Evolutionary conservation across 2,329 filamentous ascomycete species (phyloP), one percentile per base, ranked within the genome.

Genomic region (Ophiocordyceps camponoti-saundersi): DNA sequence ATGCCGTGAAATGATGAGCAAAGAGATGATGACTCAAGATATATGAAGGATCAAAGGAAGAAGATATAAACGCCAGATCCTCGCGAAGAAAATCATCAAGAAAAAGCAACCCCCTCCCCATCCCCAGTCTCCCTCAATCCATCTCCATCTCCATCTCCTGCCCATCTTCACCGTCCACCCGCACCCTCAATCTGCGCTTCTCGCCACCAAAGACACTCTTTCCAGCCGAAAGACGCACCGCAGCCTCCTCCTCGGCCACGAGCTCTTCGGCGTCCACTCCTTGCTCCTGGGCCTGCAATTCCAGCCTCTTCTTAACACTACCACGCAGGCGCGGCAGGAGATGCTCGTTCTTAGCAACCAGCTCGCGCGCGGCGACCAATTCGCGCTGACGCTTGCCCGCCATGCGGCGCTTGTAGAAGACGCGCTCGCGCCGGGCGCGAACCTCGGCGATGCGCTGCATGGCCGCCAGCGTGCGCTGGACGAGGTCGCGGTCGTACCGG

Each of bases 321-420:
- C 73, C 77, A 56, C 77, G 70, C 63, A 83, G 70, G 61, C 76
- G 76, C 56, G 86, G 87, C 57, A 98, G 77, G 64, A 98, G 74
- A 68, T 98, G 92, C 71, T 88, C 80, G 67, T 95, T 90, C 71
- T 92, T 80, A 55, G 81, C 82, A 46, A 98, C 89, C 54, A 96
- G 74, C 72, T 90, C 92, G 64, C 86, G 73, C 61, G 95, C 86
- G 52, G 75, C 71, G 57, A 81, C 83, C 53, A 85, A 72, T 70
- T 92, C 80, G 61, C 80, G 77, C 65, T 84, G 84, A 67, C 84
- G 82, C 70, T 93, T 94, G 64, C 89, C 89, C 46, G 80, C 80
- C 85, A 96, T 88, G 62, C 92, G 81, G 61, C 83, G 81, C 77
- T 86, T 89, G 73, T 95, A 95, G 70, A 95, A 95, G 53, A 83